A percentile compares a stretch with the other conserved stretches of the same genome.
phyloP scores from a whole-genome alignment of 2,329 filamentous ascomycete genomes.

The Fusarium sp. region DNA sequence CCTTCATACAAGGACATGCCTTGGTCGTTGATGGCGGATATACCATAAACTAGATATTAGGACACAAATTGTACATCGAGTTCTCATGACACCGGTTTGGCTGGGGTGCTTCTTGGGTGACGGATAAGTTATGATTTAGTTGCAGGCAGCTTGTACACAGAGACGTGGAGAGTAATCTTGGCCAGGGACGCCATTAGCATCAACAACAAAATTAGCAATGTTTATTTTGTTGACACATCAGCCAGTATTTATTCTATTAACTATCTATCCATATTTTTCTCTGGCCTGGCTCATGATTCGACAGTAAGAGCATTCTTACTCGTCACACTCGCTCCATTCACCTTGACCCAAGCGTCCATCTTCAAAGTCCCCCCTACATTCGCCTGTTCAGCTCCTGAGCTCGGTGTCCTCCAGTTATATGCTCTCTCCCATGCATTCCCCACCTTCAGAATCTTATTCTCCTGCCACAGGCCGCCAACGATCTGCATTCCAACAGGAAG shows the following conservation, averaged over 20 bases:
- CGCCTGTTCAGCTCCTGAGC: neutral
- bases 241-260: neutral
- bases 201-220: neutral
- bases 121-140: neutral
- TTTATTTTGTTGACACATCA: neutral
- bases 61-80: neutral
- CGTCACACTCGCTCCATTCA: neutral
- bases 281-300: neutral
- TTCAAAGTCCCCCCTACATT: neutral
- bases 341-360: neutral
- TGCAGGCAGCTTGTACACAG: neutral
- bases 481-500: constrained; percentile 68
- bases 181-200: neutral
- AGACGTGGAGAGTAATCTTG: neutral
- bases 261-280: neutral
- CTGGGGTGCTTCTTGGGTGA: too few species aligned
- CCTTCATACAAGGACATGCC: constrained; percentile 64
- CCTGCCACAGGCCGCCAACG: constrained; percentile 64
- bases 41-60: constrained; percentile 54
- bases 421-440: constrained; percentile 61
- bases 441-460: constrained; percentile 57
- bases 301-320: neutral
- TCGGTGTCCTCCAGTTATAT: constrained; percentile 54
- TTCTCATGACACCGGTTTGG: neutral
- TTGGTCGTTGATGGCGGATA: constrained; percentile 67